Evolutionary conservation across 805 yeast species (phyloP), one percentile per base, ranked within the genome.

Genomic region (Candida railenensis): DNA sequence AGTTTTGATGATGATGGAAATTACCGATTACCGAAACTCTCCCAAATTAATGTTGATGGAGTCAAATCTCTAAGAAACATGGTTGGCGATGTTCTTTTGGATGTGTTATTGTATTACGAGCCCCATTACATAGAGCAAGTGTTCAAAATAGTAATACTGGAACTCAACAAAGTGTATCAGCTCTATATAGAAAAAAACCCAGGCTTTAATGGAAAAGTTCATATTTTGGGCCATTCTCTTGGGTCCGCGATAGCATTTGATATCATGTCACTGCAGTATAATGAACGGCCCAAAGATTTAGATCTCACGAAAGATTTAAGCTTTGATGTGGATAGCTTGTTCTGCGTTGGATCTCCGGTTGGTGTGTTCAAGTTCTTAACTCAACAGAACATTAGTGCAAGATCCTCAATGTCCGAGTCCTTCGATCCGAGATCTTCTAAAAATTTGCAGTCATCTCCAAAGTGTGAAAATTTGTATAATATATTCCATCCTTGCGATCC

Each of bases 401-500:
- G 81, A 22, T 48, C 48, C 9, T 50, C 51, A 16, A 38, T 56
- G 2, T 53, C 58, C 9, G 42, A 30, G 4, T 63, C 41, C 4
- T 62, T 57, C 46, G 53, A 62, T 44, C 65, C 67, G 0, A 42
- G 48, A 21, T 52, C 48, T n/a, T 39, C 28, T 25, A 18, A 44
- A 4, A 33, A 67, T 42, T 41, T 22, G 1, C 53, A 49, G 37
- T 63, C 69, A 7, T 63, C 77, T 2, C 89, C 94, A 3, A 76
- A 74, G 28, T 83, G 86, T 51, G 66, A 72, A 2, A 86, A 87
- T 56, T 63, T 87, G 37, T 94, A 86, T 67, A 92, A 92, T 59
- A 67, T 94, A 4, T 89, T 87, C 67, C 96, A 92, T 55, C 88
- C 92, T 0, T 85, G 95, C 53, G 99, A 92, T 59, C 96, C 97